Percentiles rank a stretch among this genome's conserved stretches.
These are phyloP conservation scores for Rhodomyrtus psidioides DNA, from an alignment of 441 rosid genomes.

Conservation along the genomic window DNA sequence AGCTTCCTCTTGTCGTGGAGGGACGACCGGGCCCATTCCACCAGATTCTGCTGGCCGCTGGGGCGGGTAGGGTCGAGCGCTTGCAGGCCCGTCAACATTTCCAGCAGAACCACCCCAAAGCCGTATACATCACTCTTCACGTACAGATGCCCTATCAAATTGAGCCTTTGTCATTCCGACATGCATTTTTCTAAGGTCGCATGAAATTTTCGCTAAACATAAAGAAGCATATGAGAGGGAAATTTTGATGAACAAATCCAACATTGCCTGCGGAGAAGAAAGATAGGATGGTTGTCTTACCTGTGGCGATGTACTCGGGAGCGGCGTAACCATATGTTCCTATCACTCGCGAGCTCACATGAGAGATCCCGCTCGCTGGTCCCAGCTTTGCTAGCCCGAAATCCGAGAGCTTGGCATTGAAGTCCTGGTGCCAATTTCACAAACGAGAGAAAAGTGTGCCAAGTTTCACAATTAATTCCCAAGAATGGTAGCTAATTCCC, in stretches of 20 bases:
- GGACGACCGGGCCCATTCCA: constrained; percentile 3
- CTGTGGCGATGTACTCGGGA: constrained; percentile 14
- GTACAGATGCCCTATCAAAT: neutral
- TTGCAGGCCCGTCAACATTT: constrained; percentile 3
- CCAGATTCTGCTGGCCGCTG: neutral
- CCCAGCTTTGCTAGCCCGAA: constrained; percentile 18
- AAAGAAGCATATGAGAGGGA: neutral
- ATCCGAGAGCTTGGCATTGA: constrained; percentile 13
- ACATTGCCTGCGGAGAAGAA: neutral
- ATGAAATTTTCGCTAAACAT: neutral
- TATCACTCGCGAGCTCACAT: constrained; percentile 4
- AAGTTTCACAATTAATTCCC: neutral
- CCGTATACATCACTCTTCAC: constrained; percentile 6
- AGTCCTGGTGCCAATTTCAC: neutral
- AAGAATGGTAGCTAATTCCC: neutral
- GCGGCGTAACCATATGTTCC: constrained; percentile 18
- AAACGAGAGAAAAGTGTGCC: neutral
- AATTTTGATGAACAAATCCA: neutral
- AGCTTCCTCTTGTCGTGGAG: neutral
- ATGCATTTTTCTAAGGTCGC: neutral
- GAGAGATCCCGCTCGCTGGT: constrained; percentile 4
- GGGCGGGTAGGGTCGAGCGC: neutral
- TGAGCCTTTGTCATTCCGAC: neutral
- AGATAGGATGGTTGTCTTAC: neutral
- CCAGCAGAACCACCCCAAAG: constrained; percentile 7